Base-by-base conservation (phyloP, 2,329 filamentous ascomycete species). In the Lithohypha guttulata region DNA sequence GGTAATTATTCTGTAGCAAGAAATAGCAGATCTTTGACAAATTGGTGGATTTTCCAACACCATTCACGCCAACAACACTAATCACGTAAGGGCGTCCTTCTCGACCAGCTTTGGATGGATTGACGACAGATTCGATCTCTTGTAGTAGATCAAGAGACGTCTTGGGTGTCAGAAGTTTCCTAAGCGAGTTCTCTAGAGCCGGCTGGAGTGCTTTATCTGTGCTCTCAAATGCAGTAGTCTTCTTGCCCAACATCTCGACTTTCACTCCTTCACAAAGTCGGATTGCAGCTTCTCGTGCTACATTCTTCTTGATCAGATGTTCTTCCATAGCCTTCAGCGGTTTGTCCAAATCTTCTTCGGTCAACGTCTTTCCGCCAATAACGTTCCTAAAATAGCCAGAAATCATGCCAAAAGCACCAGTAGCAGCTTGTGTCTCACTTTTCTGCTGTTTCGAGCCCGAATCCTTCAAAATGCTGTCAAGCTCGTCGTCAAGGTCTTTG, bases 21-120 rank as follows among this genome's bases (percentile, higher is more conserved):
- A 98, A 98, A 65, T 91, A 98, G 61, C 87, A 93, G 50, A 98
- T 94, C 63, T 98, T 98, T 60, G 84, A 89, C 25, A 98, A 71
- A 58, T 95, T 96, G 37, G 91, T 98, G 11, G 87, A 95, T 66
- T 98, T 98, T 56, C 91, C 91, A 25, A 98, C 91, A 39, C 91
- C 91, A 59, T 98, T 98, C 57, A 98, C 91, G 46, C 91, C 91
- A 29, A 98, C 91, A 45, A 98, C 94, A 42, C 86, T 95, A 58
- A 98, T 93, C 54, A 96, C 89, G 58, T 96, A 98, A 29, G 91
- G 91, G 3, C 91, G 80, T 14, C 73, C 62, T 43, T 74, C 66
- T 44, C 78, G 69, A 20, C 77, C 78, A 2, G 77, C 73, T 15
- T 66, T 68, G 0, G 79, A 65, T 1, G 84, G 79, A 8, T 75